A percentile compares a stretch with the other conserved stretches of the same genome.
These are phyloP conservation scores for Penicillium sp. DNA, from an alignment of 2,329 filamentous ascomycete genomes.

Conservation along the genomic window DNA sequence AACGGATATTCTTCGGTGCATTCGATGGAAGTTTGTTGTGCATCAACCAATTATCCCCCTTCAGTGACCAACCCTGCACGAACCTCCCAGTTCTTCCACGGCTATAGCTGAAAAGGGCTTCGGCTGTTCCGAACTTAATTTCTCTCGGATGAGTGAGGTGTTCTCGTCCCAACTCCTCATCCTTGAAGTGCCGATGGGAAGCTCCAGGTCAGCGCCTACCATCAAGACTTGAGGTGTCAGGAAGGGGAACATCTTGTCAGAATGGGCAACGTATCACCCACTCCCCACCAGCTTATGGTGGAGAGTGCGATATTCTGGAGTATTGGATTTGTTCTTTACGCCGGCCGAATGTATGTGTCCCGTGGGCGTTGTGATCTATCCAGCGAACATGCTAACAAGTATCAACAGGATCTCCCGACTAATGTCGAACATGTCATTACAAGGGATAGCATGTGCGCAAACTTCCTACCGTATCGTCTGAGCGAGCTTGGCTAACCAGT, in stretches of 20 bases:
- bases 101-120: neutral
- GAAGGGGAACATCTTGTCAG: slow-evolving; percentile 1
- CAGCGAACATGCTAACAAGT: neutral
- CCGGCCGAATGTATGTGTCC: slow-evolving; percentile 33
- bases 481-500: neutral
- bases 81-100: neutral
- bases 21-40: neutral
- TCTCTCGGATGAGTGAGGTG: too few species aligned
- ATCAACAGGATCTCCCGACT: slow-evolving; percentile 27
- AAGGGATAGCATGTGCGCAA: slow-evolving; percentile 32
- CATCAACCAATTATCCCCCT: neutral
- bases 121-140: neutral
- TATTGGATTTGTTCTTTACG: slow-evolving; percentile 32
- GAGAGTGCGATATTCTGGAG: slow-evolving; percentile 38
- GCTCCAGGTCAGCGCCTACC: too few species aligned
- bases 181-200: neutral
- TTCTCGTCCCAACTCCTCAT: neutral
- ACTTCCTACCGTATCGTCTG: neutral
- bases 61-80: neutral
- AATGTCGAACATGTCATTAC: slow-evolving; percentile 33
- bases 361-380: neutral
- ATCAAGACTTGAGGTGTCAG: neutral
- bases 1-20: neutral
- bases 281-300: slow-evolving; percentile 32
- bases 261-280: slow-evolving; percentile 37